Evolutionary conservation across 495 filamentous ascomycete species (phyloP).

Genomic region (Cryomyces minteri): DNA sequence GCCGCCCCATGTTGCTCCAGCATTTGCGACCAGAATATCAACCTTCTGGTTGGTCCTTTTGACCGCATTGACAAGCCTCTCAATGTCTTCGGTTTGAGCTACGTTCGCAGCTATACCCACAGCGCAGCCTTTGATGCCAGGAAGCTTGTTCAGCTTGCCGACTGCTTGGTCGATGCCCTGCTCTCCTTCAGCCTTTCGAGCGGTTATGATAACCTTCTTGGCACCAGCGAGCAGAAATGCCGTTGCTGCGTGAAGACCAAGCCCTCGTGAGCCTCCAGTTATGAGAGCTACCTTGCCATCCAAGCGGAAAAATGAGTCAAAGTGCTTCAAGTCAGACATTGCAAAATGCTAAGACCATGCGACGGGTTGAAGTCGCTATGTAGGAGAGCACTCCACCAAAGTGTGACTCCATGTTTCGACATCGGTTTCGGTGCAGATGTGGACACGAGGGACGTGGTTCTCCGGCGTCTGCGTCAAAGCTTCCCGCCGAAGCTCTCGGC

Average conservation of each 20-base stretch:
- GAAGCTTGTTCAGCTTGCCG: conserved; percentile 20
- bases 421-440: too few relatives aligned
- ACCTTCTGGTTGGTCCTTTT: conserved; percentile 16
- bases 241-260: conserved; percentile 24
- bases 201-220: conserved; percentile 22
- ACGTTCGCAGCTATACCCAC: conserved; percentile 25
- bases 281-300: conserved; percentile 26
- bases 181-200: conserved; percentile 18
- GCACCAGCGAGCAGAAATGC: conserved; percentile 24
- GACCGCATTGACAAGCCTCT: conserved; percentile 18
- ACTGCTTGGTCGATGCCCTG: conserved; percentile 24
- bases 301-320: conserved; percentile 17
- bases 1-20: conserved; percentile 24
- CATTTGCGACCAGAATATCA: conserved; percentile 25
- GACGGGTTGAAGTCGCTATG: too few relatives aligned
- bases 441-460: too few relatives aligned
- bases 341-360: not conserved
- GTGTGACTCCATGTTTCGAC: too few relatives aligned
- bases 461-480: too few relatives aligned
- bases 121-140: conserved; percentile 17
- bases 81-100: conserved; percentile 20
- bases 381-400: too few relatives aligned
- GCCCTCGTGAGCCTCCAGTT: conserved; percentile 23
- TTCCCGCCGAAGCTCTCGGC: too few relatives aligned
- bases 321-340: conserved; percentile 16